Evolutionary conservation across 2,329 filamentous ascomycete species (phyloP), one percentile per base, ranked within the genome.

Genomic region (Setomelanomma holmii): DNA sequence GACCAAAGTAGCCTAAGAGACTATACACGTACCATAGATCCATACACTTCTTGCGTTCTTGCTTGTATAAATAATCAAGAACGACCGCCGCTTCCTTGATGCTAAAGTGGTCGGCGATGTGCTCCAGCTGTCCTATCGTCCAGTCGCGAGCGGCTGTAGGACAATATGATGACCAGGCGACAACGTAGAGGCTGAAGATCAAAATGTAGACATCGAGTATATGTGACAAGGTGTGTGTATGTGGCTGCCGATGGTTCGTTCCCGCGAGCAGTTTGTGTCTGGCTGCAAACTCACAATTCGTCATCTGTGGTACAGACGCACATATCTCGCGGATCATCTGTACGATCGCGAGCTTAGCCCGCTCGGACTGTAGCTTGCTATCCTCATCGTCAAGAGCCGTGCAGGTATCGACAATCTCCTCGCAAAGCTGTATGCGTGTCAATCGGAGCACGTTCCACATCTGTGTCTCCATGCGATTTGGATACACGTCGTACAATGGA

Each of bases 281-380:
- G 14, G 66, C 63, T 4, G 60, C 61, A 12, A 48, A 53, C 3
- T 49, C 24, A 46, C 66, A 69, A 36, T 69, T 51, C 7, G 56
- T 66, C 56, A 68, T 73, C 40, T 74, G 73, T 5, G 71, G 68
- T 4, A 66, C 64, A 8, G 64, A 59, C 14, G 69, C 69, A 40
- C 66, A 71, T 11, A 75, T 68, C n/a, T 75, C 67, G 14, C 46
- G 44, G 1, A 67, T 59, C 45, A 71, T 53, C 1, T 42, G 17
- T 1, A 60, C 53, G 24, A 73, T 68, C 5, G 54, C 61, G 11
- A 51, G 20, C 8, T 45, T 46, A 10, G 67, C 60, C 5, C 40
- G 51, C 22, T 46, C 2, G 17, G 34, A 34, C 33, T 48, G 27
- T 22, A 21, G 16, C 8, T 39, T 20, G 33, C 27, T 48, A 2